Evolutionary conservation across 441 rosid species (phyloP).

Genomic region (Viola pubescens): DNA sequence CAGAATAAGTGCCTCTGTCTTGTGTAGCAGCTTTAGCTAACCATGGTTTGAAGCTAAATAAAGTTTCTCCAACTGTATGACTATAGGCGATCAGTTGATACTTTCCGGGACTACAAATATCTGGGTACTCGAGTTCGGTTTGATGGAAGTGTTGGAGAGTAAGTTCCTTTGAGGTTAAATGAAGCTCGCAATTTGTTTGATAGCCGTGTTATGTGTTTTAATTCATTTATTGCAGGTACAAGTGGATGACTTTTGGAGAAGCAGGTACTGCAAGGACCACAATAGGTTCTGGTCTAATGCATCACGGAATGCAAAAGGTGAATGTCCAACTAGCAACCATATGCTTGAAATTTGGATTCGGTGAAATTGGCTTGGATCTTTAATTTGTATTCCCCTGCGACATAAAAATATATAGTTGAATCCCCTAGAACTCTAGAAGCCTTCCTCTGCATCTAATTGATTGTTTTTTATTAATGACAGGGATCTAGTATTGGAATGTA

Average conservation of each 20-base stretch:
- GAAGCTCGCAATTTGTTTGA: constrained; percentile 6
- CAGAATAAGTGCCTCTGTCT: neutral
- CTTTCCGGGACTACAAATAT: constrained; percentile 76
- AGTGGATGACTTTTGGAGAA: constrained; percentile 99
- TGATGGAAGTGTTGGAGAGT: constrained; percentile 99
- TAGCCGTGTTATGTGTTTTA: constrained; percentile 12
- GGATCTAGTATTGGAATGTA: constrained; percentile 81
- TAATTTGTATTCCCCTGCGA: neutral
- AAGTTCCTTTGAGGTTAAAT: constrained; percentile 25
- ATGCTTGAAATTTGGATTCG: constrained; percentile 7
- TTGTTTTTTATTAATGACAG: constrained; percentile 31
- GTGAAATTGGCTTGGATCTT: constrained; percentile 5
- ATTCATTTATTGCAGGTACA: constrained; percentile 42
- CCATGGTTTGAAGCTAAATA: constrained; percentile 7
- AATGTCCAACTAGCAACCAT: neutral
- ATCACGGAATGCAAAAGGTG: constrained; percentile 71
- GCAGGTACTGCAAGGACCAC: constrained; percentile 81
- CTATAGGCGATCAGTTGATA: constrained; percentile 65
- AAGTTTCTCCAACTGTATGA: constrained; percentile 16
- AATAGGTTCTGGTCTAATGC: constrained; percentile 73
- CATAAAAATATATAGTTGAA: neutral
- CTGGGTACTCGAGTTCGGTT: constrained; percentile 76
- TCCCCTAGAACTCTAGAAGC: neutral
- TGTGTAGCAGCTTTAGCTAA: neutral
- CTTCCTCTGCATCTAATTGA: constrained; percentile 16